Evolutionary conservation across 805 yeast species (phyloP).

Genomic region (Candida multigemmis): DNA sequence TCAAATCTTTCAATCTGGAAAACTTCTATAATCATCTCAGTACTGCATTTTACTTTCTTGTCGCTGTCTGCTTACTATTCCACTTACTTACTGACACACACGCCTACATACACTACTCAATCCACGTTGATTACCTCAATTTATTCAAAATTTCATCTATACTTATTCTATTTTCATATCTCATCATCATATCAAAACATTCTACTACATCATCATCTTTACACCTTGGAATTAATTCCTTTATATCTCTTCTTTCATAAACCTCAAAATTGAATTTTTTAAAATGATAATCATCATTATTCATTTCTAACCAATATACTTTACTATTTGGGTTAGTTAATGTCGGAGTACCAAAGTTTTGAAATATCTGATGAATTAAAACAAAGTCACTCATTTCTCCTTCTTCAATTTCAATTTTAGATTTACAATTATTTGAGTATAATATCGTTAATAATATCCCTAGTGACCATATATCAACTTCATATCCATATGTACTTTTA

Average conservation of each 20-base stretch:
- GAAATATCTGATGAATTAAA: conserved; percentile 45
- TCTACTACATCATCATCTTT: conserved; percentile 6
- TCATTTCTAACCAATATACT: conserved; percentile 29
- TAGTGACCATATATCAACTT: conserved; percentile 64
- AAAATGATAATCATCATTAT: conserved; percentile 17
- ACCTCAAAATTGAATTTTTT: conserved; percentile 13
- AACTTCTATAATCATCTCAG: too few relatives aligned
- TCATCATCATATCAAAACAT: conserved; percentile 35
- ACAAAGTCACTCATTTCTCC: conserved; percentile 47
- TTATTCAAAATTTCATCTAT: conserved; percentile 4
- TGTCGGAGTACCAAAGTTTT: conserved; percentile 55
- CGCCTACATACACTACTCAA: too few relatives aligned
- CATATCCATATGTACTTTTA: conserved; percentile 39
- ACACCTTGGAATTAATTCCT: conserved; percentile 10
- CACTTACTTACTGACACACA: too few relatives aligned
- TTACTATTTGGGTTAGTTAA: conserved; percentile 7
- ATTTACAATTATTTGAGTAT: conserved; percentile 21
- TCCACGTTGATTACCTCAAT: conserved; percentile 2
- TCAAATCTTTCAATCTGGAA: too few relatives aligned
- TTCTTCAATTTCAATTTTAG: conserved; percentile 25
- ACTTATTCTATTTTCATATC: conserved; percentile 19
- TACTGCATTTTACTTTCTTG: too few relatives aligned
- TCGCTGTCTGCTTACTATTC: too few relatives aligned
- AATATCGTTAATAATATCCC: conserved; percentile 56
- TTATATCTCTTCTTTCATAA: conserved; percentile 2